phyloP scores from a whole-genome alignment of 305 asterid genomes.

The Fraxinus latifolia region DNA sequence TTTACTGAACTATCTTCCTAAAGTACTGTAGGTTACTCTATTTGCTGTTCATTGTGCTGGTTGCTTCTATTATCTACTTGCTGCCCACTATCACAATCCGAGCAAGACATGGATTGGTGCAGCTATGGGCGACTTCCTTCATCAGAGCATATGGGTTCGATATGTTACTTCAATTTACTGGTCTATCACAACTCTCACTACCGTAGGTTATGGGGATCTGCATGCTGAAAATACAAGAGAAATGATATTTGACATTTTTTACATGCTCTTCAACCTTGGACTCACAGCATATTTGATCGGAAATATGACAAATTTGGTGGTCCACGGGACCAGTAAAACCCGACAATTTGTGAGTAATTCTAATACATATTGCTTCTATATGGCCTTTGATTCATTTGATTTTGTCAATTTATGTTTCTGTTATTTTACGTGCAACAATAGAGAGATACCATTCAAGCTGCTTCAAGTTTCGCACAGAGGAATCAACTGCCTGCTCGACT shows the following conservation, averaged over 20 bases:
- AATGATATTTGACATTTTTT: constrained; percentile 64
- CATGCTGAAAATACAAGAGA: constrained; percentile 70
- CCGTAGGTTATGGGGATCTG: constrained; percentile 84
- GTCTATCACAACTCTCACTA: constrained; percentile 81
- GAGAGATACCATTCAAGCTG: constrained; percentile 91
- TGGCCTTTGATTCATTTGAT: background rate
- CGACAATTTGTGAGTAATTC: constrained; percentile 66
- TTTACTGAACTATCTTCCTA: constrained; percentile 5
- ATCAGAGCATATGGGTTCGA: constrained; percentile 56
- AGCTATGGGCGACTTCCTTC: constrained; percentile 40
- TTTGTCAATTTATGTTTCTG: background rate
- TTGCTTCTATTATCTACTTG: constrained; percentile 77
- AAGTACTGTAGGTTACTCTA: constrained; percentile 61
- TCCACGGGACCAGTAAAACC: constrained; percentile 76
- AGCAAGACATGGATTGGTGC: constrained; percentile 80
- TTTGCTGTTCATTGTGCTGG: constrained; percentile 88
- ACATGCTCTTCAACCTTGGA: constrained; percentile 85
- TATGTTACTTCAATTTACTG: constrained; percentile 75
- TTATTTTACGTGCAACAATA: constrained; percentile 17
- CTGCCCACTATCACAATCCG: constrained; percentile 63
- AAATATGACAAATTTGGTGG: constrained; percentile 88
- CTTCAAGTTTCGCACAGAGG: constrained; percentile 76
- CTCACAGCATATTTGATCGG: constrained; percentile 80
- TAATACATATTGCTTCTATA: constrained; percentile 16
- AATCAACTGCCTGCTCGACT: constrained; percentile 70